Base-by-base conservation (phyloP, 2,329 filamentous ascomycete species). In the Nigrospora osmanthi region DNA sequence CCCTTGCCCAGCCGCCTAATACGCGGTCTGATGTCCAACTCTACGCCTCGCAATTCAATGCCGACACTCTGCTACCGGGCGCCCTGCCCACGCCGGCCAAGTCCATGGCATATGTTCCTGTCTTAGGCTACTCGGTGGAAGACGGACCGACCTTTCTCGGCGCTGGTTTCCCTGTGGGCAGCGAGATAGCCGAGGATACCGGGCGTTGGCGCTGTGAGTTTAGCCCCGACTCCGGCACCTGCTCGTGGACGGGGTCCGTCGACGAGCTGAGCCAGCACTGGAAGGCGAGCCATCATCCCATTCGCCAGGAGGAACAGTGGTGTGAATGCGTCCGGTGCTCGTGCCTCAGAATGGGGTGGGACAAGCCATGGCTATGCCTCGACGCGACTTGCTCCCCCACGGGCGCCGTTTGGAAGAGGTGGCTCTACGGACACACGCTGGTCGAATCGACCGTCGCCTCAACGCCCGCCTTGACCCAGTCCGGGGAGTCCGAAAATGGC, bases 171-270 rank as follows among this genome's bases (percentile, higher is more conserved):
- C 36, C 47, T 19, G 37, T 48, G 13, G 47, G 47, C 11, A 46
- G 40, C 13, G 43, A 48, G 34, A 40, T 35, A 14, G 6, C 30
- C 13, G 28, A 11, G n/a, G 15, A 34, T 11, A 16, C 16, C 13
- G 35, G 35, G 12, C 33, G 13, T 12, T 48, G 58, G 58, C 48
- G 51, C 34, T 62, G 59, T 43, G 51, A 54, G n/a, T 60, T 45
- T 23, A 48, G 17, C 6, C 16, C 31, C 40, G n/a, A 49, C 4
- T 44, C 45, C 11, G 49, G 50, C 19, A 14, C 37, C 2, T 62
- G 59, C 36, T 17, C 48, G 4, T 62, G 58, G 58, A 54, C 56
- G 3, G 59, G 59, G 4, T 47, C 57, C 7, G 43, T 57, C 16
- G 7, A 48, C 11, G 42, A 54, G 23, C 47, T 62, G n/a, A 23